Conservation (phyloP, 768 basidiomycete species). For the Lentinula detonsa region DNA sequence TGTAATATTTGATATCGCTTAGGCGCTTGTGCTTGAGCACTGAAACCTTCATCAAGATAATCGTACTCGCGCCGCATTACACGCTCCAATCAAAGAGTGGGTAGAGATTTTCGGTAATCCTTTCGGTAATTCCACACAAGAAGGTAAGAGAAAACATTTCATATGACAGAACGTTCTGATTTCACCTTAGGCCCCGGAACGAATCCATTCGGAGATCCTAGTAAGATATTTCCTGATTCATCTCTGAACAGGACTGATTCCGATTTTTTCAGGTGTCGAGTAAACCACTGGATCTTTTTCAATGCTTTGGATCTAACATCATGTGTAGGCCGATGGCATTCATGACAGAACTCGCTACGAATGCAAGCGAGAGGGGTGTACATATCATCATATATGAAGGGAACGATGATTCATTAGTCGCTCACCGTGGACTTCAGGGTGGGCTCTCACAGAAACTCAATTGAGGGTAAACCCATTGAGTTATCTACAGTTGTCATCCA, state of each 20-base stretch:
- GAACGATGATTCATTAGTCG: slow-evolving; percentile 42
- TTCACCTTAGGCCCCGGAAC: background rate
- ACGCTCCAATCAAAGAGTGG: slow-evolving; percentile 41
- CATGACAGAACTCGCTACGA: slow-evolving; percentile 40
- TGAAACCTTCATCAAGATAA: background rate
- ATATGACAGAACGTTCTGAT: background rate
- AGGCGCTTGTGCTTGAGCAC: too few relatives aligned
- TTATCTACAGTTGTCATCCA: slow-evolving; percentile 18
- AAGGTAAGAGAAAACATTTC: background rate
- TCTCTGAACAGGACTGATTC: background rate
- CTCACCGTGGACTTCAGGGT: slow-evolving; percentile 37
- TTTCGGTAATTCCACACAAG: background rate
- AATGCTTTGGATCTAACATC: background rate
- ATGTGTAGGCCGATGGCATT: slow-evolving; percentile 37
- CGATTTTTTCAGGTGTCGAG: slow-evolving; percentile 12
- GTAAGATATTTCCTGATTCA: background rate
- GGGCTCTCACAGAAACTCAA: slow-evolving; percentile 9
- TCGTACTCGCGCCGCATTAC: slow-evolving; percentile 34
- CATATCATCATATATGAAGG: slow-evolving; percentile 38
- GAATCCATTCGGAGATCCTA: slow-evolving; percentile 15
- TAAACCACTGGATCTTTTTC: slow-evolving; percentile 16
- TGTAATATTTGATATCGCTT: slow-evolving; percentile 3
- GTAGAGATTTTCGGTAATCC: slow-evolving; percentile 17
- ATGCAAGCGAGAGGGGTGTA: slow-evolving; percentile 30
- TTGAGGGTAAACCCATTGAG: background rate